A percentile compares a stretch with the other conserved stretches of the same genome.
Evolutionary conservation across 106 monocot genomes (phyloP).

Genomic region (Phalaenopsis aphrodite): DNA sequence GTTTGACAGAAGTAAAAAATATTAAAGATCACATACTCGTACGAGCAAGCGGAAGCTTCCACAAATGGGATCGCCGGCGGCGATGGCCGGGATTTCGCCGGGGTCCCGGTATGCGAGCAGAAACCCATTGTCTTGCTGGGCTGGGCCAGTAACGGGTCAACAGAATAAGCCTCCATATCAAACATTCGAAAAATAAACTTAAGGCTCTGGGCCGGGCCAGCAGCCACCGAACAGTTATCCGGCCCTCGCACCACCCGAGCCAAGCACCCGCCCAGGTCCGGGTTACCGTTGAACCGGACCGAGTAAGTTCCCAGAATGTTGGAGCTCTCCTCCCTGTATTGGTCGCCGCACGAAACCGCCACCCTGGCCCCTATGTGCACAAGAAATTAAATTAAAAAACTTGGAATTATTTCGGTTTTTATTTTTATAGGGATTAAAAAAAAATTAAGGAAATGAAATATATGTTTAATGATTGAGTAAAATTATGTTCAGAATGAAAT

Average conservation of each 20-base stretch:
- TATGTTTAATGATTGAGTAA: too few relatives aligned
- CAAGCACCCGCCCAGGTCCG: slow-evolving; percentile 49
- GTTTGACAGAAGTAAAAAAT: too few relatives aligned
- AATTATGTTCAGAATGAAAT: too few relatives aligned
- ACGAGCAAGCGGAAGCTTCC: slow-evolving; percentile 37
- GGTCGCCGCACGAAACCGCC: slow-evolving; percentile 43
- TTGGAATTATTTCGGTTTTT: too few relatives aligned
- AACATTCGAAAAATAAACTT: slow-evolving; percentile 44
- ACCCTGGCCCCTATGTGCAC: slow-evolving; percentile 48
- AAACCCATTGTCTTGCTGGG: slow-evolving; percentile 36
- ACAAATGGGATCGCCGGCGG: slow-evolving; percentile 8
- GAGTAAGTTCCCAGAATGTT: slow-evolving; percentile 59
- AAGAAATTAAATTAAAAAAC: not conserved
- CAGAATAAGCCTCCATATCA: slow-evolving; percentile 42
- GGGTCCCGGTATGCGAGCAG: slow-evolving; percentile 15
- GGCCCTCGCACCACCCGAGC: slow-evolving; percentile 37
- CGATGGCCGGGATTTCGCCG: not conserved
- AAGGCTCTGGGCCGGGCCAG: slow-evolving; percentile 27
- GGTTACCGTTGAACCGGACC: slow-evolving; percentile 44
- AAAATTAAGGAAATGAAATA: too few relatives aligned
- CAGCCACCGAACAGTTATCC: slow-evolving; percentile 24
- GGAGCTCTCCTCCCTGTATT: slow-evolving; percentile 36
- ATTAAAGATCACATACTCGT: slow-evolving; percentile 17
- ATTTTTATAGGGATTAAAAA: too few relatives aligned
- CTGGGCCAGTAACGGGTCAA: slow-evolving; percentile 46